phyloP scores from a whole-genome alignment of 192 early-diverging fungal species.

The Globomyces pollinis-pini region DNA sequence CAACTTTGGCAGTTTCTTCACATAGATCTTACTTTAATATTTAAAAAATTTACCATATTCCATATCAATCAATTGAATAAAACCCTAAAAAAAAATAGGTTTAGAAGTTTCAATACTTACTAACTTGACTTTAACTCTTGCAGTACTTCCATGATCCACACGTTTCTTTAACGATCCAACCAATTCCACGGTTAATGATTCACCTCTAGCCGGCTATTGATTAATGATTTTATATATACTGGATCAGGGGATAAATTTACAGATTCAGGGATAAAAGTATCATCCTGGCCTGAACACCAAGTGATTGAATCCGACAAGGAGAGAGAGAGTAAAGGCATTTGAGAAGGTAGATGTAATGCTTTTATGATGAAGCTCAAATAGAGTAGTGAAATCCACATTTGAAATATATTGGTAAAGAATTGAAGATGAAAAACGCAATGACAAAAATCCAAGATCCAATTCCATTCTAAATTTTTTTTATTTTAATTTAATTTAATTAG shows the following conservation, averaged over 20 bases:
- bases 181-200: conserved; percentile 24
- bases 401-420: too few relatives aligned
- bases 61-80: conserved; percentile 40
- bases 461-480: too few relatives aligned
- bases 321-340: too few relatives aligned
- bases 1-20: conserved; percentile 33
- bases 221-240: too few relatives aligned
- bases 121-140: conserved; percentile 35
- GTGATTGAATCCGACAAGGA: conserved; percentile 2
- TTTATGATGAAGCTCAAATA: too few relatives aligned
- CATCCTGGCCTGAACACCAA: conserved; percentile 9
- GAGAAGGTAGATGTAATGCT: too few relatives aligned
- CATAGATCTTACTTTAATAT: conserved; percentile 20
- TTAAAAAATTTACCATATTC: conserved; percentile 18
- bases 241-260: conserved; percentile 36
- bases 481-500: too few relatives aligned
- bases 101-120: too few relatives aligned
- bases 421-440: too few relatives aligned
- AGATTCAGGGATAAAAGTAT: conserved; percentile 25
- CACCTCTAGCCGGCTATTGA: conserved; percentile 32
- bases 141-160: conserved; percentile 32
- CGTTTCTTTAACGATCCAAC: conserved; percentile 25
- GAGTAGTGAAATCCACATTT: too few relatives aligned
- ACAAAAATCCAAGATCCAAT: too few relatives aligned
- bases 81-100: too few relatives aligned